These are phyloP conservation scores for Daldinia eschscholtzii DNA, from an alignment of 2,329 filamentous ascomycete species.

Conservation along the genomic window DNA sequence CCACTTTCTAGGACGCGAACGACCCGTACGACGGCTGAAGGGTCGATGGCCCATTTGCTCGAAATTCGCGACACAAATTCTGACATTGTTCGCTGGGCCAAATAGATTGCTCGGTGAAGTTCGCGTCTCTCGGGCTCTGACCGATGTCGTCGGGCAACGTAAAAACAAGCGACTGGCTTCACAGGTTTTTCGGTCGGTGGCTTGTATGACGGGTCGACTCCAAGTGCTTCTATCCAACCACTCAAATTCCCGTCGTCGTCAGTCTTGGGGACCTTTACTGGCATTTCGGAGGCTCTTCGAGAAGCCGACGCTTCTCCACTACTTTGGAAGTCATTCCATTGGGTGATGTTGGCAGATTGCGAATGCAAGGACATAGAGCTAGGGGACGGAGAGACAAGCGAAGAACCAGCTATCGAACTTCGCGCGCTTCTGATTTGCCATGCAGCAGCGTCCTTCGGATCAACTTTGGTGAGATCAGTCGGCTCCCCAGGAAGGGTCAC, in stretches of 20 bases:
- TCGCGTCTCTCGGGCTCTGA: constrained; percentile 66
- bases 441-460: constrained; percentile 61
- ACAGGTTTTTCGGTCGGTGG: constrained; percentile 78
- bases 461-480: constrained; percentile 68
- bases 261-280: constrained; percentile 64
- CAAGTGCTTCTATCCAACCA: constrained; percentile 91
- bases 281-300: constrained; percentile 65
- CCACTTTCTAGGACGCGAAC: constrained; percentile 80
- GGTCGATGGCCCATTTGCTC: constrained; percentile 83
- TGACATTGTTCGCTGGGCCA: constrained; percentile 79
- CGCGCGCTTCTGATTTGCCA: constrained; percentile 67
- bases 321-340: constrained; percentile 71
- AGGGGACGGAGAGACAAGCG: constrained; percentile 74
- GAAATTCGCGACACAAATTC: constrained; percentile 81
- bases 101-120: constrained; percentile 87
- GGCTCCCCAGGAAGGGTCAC: constrained; percentile 78
- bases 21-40: constrained; percentile 76
- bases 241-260: constrained; percentile 75
- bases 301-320: constrained; percentile 61
- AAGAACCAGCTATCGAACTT: constrained; percentile 71
- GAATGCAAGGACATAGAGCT: constrained; percentile 74
- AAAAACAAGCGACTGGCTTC: constrained; percentile 89
- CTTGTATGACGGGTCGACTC: constrained; percentile 87
- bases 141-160: constrained; percentile 72
- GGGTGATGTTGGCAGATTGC: constrained; percentile 61